Percentiles rank a stretch among this genome's conserved stretches.
These are phyloP conservation scores for Cutaneotrichosporon sp. DNA, from an alignment of 1,284 basidiomycete species.

Conservation along the genomic window DNA sequence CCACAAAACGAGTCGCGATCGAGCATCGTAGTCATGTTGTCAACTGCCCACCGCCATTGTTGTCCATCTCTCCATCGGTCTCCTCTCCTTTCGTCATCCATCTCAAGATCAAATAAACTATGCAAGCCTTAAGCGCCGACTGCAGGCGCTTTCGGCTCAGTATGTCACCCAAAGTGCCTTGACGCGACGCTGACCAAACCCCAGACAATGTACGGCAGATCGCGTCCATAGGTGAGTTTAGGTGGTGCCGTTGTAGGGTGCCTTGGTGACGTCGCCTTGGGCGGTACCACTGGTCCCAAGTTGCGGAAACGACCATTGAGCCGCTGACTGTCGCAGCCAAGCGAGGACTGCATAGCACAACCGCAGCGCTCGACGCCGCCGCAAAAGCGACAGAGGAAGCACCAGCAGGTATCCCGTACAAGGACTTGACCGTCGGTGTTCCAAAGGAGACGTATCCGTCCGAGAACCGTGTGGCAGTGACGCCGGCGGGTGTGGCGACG, in stretches of 20 bases:
- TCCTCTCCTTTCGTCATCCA: not conserved
- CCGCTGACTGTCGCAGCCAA: not conserved
- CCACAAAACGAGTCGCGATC: too few species aligned
- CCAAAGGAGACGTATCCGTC: conserved; percentile 67
- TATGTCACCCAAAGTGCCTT: not conserved
- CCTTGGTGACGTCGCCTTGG: too few species aligned
- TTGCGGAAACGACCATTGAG: not conserved
- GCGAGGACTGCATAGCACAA: not conserved
- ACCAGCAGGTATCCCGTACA: conserved; percentile 58
- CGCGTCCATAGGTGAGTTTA: not conserved
- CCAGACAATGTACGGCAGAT: not conserved
- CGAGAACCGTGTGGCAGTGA: conserved; percentile 71
- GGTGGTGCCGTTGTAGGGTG: not conserved
- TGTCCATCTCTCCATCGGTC: too few species aligned
- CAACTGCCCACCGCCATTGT: too few species aligned
- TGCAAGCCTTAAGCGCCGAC: conserved; percentile 3
- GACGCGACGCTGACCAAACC: not conserved
- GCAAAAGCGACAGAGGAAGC: not conserved
- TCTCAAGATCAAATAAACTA: not conserved
- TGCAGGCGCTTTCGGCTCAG: conserved; percentile 1
- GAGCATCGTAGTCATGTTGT: too few species aligned
- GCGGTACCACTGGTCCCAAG: too few species aligned
- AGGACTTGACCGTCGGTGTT: conserved; percentile 67
- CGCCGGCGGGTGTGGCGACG: conserved; percentile 65
- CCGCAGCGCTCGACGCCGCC: not conserved